These are phyloP conservation scores for Raphanus sativus DNA, from an alignment of 345 rosid species.

Conservation along the genomic window DNA sequence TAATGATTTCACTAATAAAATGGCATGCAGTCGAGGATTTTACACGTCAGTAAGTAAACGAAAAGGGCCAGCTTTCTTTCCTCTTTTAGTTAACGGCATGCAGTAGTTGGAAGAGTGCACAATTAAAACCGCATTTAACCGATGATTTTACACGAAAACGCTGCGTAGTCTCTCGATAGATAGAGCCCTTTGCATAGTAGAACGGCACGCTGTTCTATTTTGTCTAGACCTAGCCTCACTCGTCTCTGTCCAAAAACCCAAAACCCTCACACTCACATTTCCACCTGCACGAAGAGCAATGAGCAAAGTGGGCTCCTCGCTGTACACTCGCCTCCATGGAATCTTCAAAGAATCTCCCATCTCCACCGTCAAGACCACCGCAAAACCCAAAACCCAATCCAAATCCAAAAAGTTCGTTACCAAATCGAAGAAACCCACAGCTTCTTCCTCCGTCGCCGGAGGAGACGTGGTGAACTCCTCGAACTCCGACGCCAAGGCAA, in stretches of 20 bases:
- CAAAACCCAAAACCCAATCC: conserved; percentile 7
- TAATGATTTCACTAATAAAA: not conserved
- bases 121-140: not conserved
- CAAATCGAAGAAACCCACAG: conserved; percentile 16
- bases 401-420: conserved; percentile 26
- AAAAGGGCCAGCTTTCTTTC: too few species aligned
- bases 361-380: conserved; percentile 22
- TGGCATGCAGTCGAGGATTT: not conserved
- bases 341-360: conserved; percentile 31
- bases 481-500: conserved; percentile 30
- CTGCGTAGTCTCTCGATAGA: not conserved
- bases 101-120: too few species aligned
- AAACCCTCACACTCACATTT: conserved; percentile 33
- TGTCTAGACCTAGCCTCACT: conserved; percentile 5
- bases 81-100: not conserved
- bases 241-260: conserved; percentile 19
- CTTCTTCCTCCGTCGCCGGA: not conserved
- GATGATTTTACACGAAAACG: not conserved
- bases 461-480: conserved; percentile 9
- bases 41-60: too few species aligned
- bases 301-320: conserved; percentile 42
- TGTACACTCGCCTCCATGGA: conserved; percentile 45
- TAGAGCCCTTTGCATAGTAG: not conserved
- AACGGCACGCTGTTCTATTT: conserved; percentile 26
- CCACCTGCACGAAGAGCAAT: conserved; percentile 19